A percentile compares a stretch with the other conserved stretches of the same genome.
Conservation (phyloP, 1,139 yeast species). For the Yamadazyma epiphylla region DNA sequence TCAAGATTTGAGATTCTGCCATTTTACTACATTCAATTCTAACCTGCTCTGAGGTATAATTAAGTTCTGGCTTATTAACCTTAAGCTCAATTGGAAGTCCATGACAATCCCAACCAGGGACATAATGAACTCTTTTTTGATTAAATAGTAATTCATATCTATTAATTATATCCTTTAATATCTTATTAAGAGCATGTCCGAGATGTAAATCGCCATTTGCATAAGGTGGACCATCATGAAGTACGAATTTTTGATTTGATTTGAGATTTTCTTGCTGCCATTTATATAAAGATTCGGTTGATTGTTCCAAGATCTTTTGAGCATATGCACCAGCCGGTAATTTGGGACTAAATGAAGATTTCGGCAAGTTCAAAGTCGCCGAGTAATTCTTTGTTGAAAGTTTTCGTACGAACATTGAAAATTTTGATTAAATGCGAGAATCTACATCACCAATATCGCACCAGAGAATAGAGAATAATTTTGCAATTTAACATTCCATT, state of each 20-base stretch:
- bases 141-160: slow-evolving; percentile 59
- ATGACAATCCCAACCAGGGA: slow-evolving; percentile 99
- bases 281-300: slow-evolving; percentile 28
- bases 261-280: slow-evolving; percentile 23
- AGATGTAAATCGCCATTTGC: slow-evolving; percentile 92
- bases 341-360: slow-evolving; percentile 39
- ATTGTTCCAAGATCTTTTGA: slow-evolving; percentile 19
- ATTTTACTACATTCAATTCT: slow-evolving; percentile 63
- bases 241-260: slow-evolving; percentile 40
- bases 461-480: not conserved
- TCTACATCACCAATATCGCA: not conserved
- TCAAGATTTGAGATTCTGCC: slow-evolving; percentile 61
- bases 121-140: slow-evolving; percentile 62
- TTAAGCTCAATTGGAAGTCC: slow-evolving; percentile 94
- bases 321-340: slow-evolving; percentile 30
- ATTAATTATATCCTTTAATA: slow-evolving; percentile 79
- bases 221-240: slow-evolving; percentile 98
- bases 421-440: no score
- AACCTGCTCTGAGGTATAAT: slow-evolving; percentile 44
- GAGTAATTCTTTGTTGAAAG: slow-evolving; percentile 26
- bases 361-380: slow-evolving; percentile 37
- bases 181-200: slow-evolving; percentile 91
- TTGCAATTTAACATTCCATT: no score
- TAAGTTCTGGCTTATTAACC: slow-evolving; percentile 50
- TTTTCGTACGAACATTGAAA: no score